Conservation (phyloP, 1,139 yeast genomes). For the Casaregolazyma suthepensis region DNA sequence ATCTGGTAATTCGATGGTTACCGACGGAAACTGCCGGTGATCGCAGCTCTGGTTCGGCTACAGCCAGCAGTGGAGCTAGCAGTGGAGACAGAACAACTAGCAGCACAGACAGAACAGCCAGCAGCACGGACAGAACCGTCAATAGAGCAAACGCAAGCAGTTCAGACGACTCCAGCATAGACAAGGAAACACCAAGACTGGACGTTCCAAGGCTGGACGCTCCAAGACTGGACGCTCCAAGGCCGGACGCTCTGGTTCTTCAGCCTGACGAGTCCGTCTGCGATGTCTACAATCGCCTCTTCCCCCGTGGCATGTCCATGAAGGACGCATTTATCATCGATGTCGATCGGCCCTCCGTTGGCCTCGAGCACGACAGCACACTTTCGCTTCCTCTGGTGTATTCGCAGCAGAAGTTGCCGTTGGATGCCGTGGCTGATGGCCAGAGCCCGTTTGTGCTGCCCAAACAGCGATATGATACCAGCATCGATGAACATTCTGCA, state of each 20-base stretch:
- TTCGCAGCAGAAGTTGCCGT: not conserved
- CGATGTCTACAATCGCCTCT: conserved; percentile 52
- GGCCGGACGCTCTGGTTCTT: conserved; percentile 7
- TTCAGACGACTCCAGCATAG: not conserved
- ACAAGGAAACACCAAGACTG: too few relatives aligned
- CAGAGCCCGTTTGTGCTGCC: not conserved
- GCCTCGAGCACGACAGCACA: not conserved
- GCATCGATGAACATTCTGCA: not conserved
- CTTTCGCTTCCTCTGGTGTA: not conserved
- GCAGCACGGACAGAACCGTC: not conserved
- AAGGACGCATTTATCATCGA: conserved; percentile 55
- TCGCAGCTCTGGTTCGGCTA: not conserved
- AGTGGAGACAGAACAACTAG: not conserved
- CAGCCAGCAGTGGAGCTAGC: not conserved
- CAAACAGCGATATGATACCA: not conserved
- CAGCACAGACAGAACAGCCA: not conserved
- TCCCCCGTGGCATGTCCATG: conserved; percentile 65
- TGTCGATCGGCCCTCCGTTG: conserved; percentile 1
- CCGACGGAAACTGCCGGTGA: not conserved
- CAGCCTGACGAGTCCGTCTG: conserved; percentile 60
- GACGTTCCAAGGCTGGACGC: not conserved
- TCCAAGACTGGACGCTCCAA: not conserved
- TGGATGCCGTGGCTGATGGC: not conserved
- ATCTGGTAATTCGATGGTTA: conserved; percentile 33
- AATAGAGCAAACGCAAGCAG: not conserved